A percentile compares a stretch with the other conserved stretches of the same genome.
Evolutionary conservation across 345 rosid species (phyloP).

Genomic region (Boechera retrofracta): DNA sequence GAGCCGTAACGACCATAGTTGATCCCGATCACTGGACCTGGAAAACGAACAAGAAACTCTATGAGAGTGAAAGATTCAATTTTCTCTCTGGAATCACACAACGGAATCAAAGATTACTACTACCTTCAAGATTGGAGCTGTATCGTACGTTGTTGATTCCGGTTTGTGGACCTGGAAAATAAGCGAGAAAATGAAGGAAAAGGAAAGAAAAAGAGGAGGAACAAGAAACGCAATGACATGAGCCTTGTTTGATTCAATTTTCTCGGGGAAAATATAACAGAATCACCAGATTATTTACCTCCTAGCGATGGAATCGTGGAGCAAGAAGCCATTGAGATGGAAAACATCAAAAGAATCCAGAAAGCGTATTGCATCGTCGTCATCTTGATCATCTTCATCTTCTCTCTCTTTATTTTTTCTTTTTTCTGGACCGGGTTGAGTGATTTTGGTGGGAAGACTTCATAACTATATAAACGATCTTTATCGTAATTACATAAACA

Average conservation of each 20-base stretch:
- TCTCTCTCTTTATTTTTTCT: conserved; percentile 18
- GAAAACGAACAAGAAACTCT: background rate
- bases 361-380: background rate
- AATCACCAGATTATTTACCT: conserved; percentile 4
- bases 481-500: background rate
- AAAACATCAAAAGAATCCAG: conserved; percentile 6
- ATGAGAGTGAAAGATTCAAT: background rate
- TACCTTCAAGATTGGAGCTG: conserved; percentile 39
- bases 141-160: conserved; percentile 34
- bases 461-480: conserved; percentile 27
- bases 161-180: conserved; percentile 15
- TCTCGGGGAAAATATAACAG: conserved; percentile 27
- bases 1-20: conserved; percentile 46
- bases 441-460: conserved; percentile 37
- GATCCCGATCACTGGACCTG: conserved; percentile 41
- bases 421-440: conserved; percentile 5
- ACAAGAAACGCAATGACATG: background rate
- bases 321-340: conserved; percentile 17
- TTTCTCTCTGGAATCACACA: conserved; percentile 1
- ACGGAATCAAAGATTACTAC: background rate
- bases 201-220: conserved; percentile 10
- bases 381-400: background rate
- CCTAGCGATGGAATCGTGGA: conserved; percentile 6
- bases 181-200: conserved; percentile 20
- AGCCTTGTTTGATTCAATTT: conserved; percentile 7